A percentile compares a stretch with the other conserved stretches of the same genome.
Conservation (phyloP, 2,329 filamentous ascomycete genomes). For the Myriosclerotinia scirpicola region DNA sequence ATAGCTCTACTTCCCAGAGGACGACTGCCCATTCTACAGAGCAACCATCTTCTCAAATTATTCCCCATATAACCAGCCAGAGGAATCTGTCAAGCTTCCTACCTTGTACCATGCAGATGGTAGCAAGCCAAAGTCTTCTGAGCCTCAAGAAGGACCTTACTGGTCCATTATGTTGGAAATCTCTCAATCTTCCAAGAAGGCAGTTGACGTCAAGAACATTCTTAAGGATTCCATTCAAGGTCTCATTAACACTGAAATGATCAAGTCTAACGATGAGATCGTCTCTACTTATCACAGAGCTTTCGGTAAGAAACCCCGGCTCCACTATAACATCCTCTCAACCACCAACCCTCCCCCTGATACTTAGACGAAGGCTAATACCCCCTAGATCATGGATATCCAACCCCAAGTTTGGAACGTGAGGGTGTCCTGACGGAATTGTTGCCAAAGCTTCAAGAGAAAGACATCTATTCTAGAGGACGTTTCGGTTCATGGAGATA, state of each 20-base stretch:
- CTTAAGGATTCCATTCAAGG: conserved; percentile 92
- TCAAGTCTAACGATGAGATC: conserved; percentile 87
- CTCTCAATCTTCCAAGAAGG: conserved; percentile 93
- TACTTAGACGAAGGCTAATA: background rate
- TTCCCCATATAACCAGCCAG: conserved; percentile 96
- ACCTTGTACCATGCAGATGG: conserved; percentile 85
- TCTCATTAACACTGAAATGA: conserved; percentile 96
- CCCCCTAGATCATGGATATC: conserved; percentile 81
- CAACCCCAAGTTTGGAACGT: conserved; percentile 90
- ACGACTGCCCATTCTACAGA: conserved; percentile 98
- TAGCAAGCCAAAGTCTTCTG: conserved; percentile 70
- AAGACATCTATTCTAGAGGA: conserved; percentile 92
- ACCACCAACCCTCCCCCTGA: too few species aligned
- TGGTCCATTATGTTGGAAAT: conserved; percentile 99
- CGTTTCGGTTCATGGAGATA: conserved; percentile 98
- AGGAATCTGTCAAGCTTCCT: conserved; percentile 76
- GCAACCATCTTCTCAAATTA: conserved; percentile 99
- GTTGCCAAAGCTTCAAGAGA: conserved; percentile 85
- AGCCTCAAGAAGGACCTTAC: conserved; percentile 86
- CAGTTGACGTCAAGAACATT: conserved; percentile 81
- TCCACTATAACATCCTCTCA: background rate
- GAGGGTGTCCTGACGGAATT: conserved; percentile 92
- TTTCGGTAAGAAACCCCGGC: conserved; percentile 51
- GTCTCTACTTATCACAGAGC: conserved; percentile 97
- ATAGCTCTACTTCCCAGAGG: conserved; percentile 95